Percentiles rank a stretch among this genome's conserved stretches.
phyloP scores from a whole-genome alignment of 345 rosid genomes.

The Durio zibethinus region DNA sequence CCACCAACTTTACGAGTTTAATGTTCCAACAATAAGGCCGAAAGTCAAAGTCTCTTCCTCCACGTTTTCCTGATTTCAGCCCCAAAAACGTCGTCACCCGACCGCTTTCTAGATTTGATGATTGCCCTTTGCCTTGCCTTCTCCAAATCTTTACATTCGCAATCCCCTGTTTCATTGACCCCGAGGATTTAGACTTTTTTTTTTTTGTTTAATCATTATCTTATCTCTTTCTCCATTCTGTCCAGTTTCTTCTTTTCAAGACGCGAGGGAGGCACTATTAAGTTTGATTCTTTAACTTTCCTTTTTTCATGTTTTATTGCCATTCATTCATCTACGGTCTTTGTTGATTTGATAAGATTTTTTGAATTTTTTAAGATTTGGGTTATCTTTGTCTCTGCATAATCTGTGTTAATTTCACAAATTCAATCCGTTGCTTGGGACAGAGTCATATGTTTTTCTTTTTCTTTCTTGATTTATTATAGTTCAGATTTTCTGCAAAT shows the following conservation, averaged over 20 bases:
- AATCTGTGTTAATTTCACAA: not conserved
- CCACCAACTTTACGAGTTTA: too few relatives aligned
- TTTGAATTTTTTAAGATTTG: not conserved
- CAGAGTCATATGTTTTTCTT: not conserved
- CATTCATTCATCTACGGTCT: not conserved
- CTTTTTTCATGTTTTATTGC: not conserved
- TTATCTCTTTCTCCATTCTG: not conserved
- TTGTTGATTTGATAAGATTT: not conserved
- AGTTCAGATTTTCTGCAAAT: not conserved
- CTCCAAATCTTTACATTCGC: not conserved
- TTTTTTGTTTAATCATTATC: not conserved
- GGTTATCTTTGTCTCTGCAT: not conserved
- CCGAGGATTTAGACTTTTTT: not conserved
- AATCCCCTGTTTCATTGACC: not conserved
- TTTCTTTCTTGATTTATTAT: not conserved
- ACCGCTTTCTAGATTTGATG: not conserved
- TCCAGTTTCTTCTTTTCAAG: not conserved
- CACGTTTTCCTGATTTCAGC: not conserved
- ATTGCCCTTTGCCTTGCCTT: not conserved
- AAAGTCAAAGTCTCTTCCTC: not conserved
- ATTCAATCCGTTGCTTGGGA: not conserved
- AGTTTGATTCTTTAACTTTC: not conserved
- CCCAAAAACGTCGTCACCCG: not conserved
- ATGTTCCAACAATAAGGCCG: not conserved
- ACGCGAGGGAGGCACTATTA: not conserved